phyloP scores from a whole-genome alignment of 2,329 filamentous ascomycete species.

The Sporothrix brasiliensis region DNA sequence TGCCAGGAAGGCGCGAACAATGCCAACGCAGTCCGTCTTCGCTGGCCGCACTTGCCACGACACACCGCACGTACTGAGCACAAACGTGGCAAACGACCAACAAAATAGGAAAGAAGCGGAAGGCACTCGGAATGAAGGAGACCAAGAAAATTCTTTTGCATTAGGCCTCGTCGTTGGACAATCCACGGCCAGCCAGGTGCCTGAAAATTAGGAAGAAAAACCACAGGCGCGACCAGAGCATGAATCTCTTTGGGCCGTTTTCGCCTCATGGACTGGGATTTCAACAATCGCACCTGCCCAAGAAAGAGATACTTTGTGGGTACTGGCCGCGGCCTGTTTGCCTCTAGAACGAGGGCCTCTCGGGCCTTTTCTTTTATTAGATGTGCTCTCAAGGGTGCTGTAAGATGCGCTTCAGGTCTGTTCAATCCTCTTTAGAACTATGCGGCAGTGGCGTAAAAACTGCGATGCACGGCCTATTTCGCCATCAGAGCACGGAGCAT shows the following conservation, averaged over 20 bases:
- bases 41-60: conserved; percentile 25
- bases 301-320: not conserved
- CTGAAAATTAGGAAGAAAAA: conserved; percentile 11
- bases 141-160: not conserved
- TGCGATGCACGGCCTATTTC: conserved; percentile 5
- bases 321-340: not conserved
- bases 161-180: not conserved
- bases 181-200: not conserved
- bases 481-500: not conserved
- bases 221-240: not conserved
- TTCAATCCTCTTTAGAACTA: not conserved
- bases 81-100: not conserved
- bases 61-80: not conserved
- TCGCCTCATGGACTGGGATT: conserved; percentile 11
- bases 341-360: not conserved
- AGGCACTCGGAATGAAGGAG: not conserved
- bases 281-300: conserved; percentile 17
- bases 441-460: not conserved
- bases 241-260: conserved; percentile 12
- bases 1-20: conserved; percentile 13
- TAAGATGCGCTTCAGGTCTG: not conserved
- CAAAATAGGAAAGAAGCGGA: conserved; percentile 11
- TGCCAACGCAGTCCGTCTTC: conserved; percentile 14
- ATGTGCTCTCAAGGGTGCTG: not conserved
- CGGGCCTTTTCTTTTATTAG: not conserved